Evolutionary conservation across 129 eudicot species (phyloP).

Genomic region (Cynara cardunculus): DNA sequence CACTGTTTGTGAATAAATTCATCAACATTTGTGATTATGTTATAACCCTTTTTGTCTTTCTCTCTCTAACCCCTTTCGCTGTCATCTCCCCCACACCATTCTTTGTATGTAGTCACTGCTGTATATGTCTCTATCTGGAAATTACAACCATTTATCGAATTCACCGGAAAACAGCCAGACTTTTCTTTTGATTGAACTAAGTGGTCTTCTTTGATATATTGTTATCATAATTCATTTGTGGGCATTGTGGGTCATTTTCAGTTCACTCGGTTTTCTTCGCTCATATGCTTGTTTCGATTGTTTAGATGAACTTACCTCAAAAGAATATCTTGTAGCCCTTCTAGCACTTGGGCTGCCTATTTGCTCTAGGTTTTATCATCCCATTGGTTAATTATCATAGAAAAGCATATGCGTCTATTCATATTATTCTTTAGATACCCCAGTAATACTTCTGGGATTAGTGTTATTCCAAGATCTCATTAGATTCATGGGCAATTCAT

Average conservation of each 20-base stretch:
- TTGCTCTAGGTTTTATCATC: constrained; percentile 11
- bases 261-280: constrained; percentile 11
- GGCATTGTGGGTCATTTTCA: constrained; percentile 20
- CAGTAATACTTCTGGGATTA: constrained; percentile 29
- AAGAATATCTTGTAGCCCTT: constrained; percentile 1
- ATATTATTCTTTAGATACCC: constrained; percentile 4
- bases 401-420: background rate
- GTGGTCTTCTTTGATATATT: constrained; percentile 23
- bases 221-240: constrained; percentile 13
- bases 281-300: constrained; percentile 30
- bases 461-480: constrained; percentile 27
- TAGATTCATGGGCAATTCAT: constrained; percentile 43
- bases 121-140: background rate
- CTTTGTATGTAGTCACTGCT: background rate
- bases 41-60: constrained; percentile 9
- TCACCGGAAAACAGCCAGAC: background rate
- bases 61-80: constrained; percentile 5
- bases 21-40: constrained; percentile 7
- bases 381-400: background rate
- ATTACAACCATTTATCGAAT: constrained; percentile 21
- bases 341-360: constrained; percentile 20
- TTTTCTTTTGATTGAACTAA: constrained; percentile 4
- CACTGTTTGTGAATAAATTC: background rate
- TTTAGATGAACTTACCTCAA: constrained; percentile 11
- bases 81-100: constrained; percentile 5